Base-by-base conservation (phyloP, 2,329 filamentous ascomycete genomes). In the Didymella lethalis region DNA sequence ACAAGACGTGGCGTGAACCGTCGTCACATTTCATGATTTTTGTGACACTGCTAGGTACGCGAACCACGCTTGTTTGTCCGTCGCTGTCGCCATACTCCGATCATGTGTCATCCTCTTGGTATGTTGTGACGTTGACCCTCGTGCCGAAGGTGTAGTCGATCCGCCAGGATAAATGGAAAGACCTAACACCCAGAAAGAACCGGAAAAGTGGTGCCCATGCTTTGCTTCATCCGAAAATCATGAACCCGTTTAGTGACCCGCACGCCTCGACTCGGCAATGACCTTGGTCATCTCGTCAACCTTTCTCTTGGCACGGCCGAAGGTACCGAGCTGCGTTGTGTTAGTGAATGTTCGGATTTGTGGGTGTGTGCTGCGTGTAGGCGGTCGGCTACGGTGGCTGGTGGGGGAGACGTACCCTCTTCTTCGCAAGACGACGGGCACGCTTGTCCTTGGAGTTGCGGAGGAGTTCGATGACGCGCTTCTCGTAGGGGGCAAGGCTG, bases 401-500 rank as follows among this genome's bases (percentile, higher is more conserved):
- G 51, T 28, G 58, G 45, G 52, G 52, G 41, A 57, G 61, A 87
- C 90, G 73, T 88, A 94, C 91, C 83, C 94, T 90, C 91, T 96
- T 97, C 93, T 98, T 98, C 78, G 94, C 94, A 79, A 97, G 91
- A 90, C 97, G 97, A 76, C 94, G 89, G 78, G 94, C 94, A 84
- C 94, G 92, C 92, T 98, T 98, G 85, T 99, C 95, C 87, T 96
- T 96, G 86, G 88, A 90, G 91, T 99, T 99, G 78, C 95, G 92
- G 84, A 99, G 90, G 81, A 99, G 86, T 88, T 99, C 95, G 80
- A 99, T 96, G 75, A 99, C 92, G 80, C 95, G 93, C 83, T 95
- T 94, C 90, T 99, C 95, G 82, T 99, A 75, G 54, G 69, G 69
- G 59, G 66, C 68, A 62, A 70, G 68, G 52, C 68, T 70, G 54